Base-by-base conservation (phyloP, 1,284 basidiomycete genomes). In the Moesziomyces aphidis region DNA sequence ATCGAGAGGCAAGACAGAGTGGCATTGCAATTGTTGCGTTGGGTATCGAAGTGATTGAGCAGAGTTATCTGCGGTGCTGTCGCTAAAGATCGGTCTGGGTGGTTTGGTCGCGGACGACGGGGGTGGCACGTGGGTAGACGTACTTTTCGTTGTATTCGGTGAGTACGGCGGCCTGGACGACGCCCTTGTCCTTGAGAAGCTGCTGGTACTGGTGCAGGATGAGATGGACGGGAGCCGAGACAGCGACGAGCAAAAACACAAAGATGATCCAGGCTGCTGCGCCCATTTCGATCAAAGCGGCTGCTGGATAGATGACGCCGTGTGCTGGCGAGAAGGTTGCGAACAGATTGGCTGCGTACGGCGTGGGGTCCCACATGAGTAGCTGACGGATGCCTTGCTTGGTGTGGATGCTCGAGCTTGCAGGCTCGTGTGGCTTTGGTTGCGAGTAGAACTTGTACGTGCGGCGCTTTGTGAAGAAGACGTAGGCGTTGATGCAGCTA, bases 101-200 rank as follows among this genome's bases (percentile, higher is more conserved):
- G 17, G 42, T 59, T 22, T 76, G 75, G 55, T 79, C 77, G 46
- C 77, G 67, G 1, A 73, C 68, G 3, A 65, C 59, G 2, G 77
- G 77, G 15, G 69, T 76, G 2, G 77, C 77, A 3, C 63, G 50
- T 5, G 77, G 77, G 34, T 75, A 67, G 26, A 79, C 77, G 49
- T 77, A 79, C 54, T 78, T 79, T 34, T 79, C 66, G 24, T 79
- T 72, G 51, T 79, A 79, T 57, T 79, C 77, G 17, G 68, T 65
- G 34, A 79, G 63, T 49, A 79, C 74, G 5, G 76, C 77, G 1
- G 74, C 77, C 22, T 76, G 71, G 2, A 79, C 59, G 5, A 75
- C 55, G 1, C 64, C 55, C 13, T 69, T 71, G 50, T 79, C 77
- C 59, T 75, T 77, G 31, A 79, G 62, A 15, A 79, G 55, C 39